Evolutionary conservation across 768 basidiomycete species (phyloP).

Genomic region (Imleria badia): DNA sequence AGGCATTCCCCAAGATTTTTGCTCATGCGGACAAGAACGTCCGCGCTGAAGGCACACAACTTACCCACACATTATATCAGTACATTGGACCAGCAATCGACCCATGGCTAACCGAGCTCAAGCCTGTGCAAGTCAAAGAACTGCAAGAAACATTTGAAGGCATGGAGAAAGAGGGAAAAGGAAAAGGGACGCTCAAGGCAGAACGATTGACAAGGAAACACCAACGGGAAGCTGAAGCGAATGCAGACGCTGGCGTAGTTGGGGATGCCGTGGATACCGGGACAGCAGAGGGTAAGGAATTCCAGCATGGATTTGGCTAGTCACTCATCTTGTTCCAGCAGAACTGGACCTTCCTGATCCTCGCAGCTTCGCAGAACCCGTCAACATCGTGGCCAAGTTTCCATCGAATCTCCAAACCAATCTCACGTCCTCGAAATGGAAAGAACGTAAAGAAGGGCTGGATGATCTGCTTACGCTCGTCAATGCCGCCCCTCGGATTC

Average conservation of each 20-base stretch:
- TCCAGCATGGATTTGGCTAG: background rate
- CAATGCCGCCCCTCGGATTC: conserved; percentile 69
- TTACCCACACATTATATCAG: conserved; percentile 77
- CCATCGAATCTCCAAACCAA: conserved; percentile 71
- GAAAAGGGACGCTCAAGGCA: conserved; percentile 78
- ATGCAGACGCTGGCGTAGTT: conserved; percentile 35
- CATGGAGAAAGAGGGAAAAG: conserved; percentile 82
- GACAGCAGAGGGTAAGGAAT: conserved; percentile 48
- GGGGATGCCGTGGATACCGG: conserved; percentile 44
- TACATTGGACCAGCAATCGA: conserved; percentile 85
- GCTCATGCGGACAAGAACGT: conserved; percentile 94
- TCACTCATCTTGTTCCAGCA: conserved; percentile 23
- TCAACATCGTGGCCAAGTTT: conserved; percentile 74
- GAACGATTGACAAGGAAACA: conserved; percentile 75
- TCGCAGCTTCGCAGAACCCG: conserved; percentile 73
- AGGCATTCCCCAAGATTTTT: conserved; percentile 89
- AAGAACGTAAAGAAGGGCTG: conserved; percentile 90
- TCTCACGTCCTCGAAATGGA: conserved; percentile 94
- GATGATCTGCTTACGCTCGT: conserved; percentile 78
- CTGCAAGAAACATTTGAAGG: conserved; percentile 86
- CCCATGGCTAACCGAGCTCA: conserved; percentile 83
- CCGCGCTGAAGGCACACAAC: conserved; percentile 82
- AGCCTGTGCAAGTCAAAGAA: conserved; percentile 96
- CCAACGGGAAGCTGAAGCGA: conserved; percentile 66
- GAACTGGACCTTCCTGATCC: conserved; percentile 69